phyloP scores from a whole-genome alignment of 2,329 filamentous ascomycete genomes.

The Pseudogymnoascus sp. region DNA sequence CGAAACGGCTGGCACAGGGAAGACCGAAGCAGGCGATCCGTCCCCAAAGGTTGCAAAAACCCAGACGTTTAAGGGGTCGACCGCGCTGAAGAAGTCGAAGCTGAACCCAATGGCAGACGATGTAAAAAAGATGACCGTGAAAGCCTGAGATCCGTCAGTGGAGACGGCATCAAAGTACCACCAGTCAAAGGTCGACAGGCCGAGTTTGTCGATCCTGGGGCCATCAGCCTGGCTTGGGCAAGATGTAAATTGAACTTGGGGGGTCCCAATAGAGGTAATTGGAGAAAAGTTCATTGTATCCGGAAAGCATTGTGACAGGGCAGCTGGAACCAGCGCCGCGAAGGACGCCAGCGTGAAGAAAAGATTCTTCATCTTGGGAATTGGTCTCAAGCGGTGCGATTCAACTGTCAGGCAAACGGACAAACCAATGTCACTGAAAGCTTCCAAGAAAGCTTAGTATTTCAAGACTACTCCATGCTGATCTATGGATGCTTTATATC shows the following conservation, averaged over 20 bases:
- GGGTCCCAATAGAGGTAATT: background rate
- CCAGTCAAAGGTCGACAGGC: no score
- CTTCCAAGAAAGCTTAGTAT: background rate
- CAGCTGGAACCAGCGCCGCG: background rate
- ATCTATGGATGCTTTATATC: background rate
- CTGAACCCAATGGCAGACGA: no score
- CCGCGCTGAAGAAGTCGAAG: no score
- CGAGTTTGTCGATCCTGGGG: constrained; percentile 25
- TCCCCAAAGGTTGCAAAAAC: no score
- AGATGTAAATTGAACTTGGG: constrained; percentile 7
- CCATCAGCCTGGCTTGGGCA: constrained; percentile 14
- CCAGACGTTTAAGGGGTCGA: no score
- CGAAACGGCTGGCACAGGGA: no score
- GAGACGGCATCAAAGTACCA: no score
- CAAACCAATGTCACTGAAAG: background rate
- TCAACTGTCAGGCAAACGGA: background rate
- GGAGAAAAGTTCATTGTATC: background rate
- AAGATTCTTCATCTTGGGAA: background rate
- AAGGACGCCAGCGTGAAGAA: background rate
- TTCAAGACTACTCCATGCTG: background rate
- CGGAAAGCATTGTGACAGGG: background rate
- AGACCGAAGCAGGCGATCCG: no score
- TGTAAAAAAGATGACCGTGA: no score
- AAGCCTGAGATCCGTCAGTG: no score
- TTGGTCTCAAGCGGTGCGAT: background rate